Conservation (phyloP, 2,329 filamentous ascomycete genomes). For the Pseudopyricularia javanii region DNA sequence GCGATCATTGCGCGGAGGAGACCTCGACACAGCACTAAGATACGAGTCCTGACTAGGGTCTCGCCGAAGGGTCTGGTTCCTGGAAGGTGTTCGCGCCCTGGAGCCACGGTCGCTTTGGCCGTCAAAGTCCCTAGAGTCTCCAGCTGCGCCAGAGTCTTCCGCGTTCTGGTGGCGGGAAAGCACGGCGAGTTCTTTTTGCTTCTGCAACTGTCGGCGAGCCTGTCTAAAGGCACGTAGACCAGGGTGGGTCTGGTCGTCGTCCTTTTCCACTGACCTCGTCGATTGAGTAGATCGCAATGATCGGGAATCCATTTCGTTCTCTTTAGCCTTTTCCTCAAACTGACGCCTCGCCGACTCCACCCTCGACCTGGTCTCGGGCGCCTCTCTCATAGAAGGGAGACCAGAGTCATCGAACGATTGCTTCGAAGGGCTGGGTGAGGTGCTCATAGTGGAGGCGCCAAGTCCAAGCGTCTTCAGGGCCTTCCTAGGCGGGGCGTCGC, state of each 20-base stretch:
- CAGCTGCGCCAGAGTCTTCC: background rate
- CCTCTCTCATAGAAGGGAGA: conserved; percentile 14
- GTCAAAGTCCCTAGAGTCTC: no score
- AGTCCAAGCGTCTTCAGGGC: conserved; percentile 51
- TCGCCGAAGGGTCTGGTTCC: conserved; percentile 25
- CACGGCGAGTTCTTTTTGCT: conserved; percentile 39
- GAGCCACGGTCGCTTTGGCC: background rate
- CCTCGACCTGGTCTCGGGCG: background rate
- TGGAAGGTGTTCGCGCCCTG: conserved; percentile 2
- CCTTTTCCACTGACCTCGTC: conserved; percentile 13
- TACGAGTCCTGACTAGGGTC: conserved; percentile 29
- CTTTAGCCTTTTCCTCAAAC: conserved; percentile 5
- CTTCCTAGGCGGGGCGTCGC: conserved; percentile 31
- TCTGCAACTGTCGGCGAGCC: conserved; percentile 43
- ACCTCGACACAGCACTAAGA: conserved; percentile 14
- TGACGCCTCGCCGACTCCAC: conserved; percentile 1
- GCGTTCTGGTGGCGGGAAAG: conserved; percentile 26
- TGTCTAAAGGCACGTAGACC: conserved; percentile 45
- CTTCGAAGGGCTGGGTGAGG: conserved; percentile 25
- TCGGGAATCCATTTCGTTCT: conserved; percentile 4
- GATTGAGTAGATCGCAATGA: conserved; percentile 1
- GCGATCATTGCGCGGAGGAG: conserved; percentile 25
- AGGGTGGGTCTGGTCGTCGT: conserved; percentile 30
- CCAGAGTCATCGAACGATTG: conserved; percentile 19
- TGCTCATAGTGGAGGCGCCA: conserved; percentile 27